Evolutionary conservation across 768 basidiomycete species (phyloP), one percentile per base, ranked within the genome.

Genomic region (Leucosporidium scottii): DNA sequence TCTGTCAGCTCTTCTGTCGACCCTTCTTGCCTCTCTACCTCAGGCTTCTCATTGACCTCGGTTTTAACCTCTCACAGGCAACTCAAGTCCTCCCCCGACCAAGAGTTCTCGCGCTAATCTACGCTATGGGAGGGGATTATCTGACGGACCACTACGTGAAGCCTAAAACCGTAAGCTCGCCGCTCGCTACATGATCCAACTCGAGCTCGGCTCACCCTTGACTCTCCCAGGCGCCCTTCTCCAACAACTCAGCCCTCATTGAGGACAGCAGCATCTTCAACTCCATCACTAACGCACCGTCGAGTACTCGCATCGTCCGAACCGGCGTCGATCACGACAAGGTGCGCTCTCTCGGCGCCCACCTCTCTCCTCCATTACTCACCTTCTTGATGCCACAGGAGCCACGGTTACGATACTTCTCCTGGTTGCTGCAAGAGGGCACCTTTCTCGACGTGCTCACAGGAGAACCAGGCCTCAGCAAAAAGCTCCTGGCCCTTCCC

Each of bases 371-470:
- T 31, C 20, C 55, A 7, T 31, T 31, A 31, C 55, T 36, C 31
- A 28, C 20, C 55, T 21, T 10, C 55, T 6, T 7, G 28, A 18
- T 44, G 2, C 39, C 39, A 44, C 39, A 31, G 18, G 55, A 57
- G 18, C 55, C 55, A 20, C 55, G 55, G 6, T 25, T 31, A 6
- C 18, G 21, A 2, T 57, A 28, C 55, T 21, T 57, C 18, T 21
- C 20, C 9, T 85, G 1, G 86, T 85, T 72, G 80, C 77, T 86
- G 27, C 87, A 88, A 74, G 78, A 83, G 23, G 87, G 86, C 23
- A 75, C 74, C 4, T 83, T 79, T 55, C 72, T 87, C 1, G 86
- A 88, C 76, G 86, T 86, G 71, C 84, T 82, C 72, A 85, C 85
- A 0, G 81, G 81, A 20, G 57, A 58, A 18, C 78, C 81, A 61